A percentile compares a stretch with the other conserved stretches of the same genome.
Evolutionary conservation across 139 green algal species (phyloP).

Genomic region (Zygnema cylindricum): DNA sequence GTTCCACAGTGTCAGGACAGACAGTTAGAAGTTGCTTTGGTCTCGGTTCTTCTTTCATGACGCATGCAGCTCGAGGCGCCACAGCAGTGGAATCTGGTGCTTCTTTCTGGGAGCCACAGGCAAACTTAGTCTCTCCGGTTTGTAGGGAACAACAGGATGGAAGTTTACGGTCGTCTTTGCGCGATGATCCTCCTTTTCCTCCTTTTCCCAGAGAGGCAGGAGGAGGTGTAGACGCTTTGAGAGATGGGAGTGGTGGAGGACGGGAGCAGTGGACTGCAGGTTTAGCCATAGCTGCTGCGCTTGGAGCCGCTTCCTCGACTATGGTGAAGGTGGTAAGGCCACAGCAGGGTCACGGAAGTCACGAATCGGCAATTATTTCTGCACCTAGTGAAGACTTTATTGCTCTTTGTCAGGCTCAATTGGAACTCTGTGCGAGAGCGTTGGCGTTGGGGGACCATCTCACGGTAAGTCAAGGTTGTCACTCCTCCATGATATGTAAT

Average conservation of each 20-base stretch:
- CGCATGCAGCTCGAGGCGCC: not conserved
- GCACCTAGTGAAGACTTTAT: conserved; percentile 33
- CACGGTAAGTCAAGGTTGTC: not conserved
- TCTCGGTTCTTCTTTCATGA: not conserved
- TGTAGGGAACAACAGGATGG: not conserved
- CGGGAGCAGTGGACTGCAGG: not conserved
- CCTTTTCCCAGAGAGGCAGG: not conserved
- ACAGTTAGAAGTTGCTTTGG: not conserved
- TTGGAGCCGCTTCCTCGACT: conserved; percentile 2
- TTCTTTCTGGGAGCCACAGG: not conserved
- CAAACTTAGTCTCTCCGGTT: not conserved
- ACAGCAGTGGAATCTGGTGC: not conserved
- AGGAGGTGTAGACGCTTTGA: not conserved
- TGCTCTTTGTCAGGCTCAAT: conserved; percentile 21
- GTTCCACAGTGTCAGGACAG: no score
- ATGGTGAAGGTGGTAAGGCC: conserved; percentile 12
- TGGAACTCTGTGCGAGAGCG: not conserved
- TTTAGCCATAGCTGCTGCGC: conserved; percentile 25
- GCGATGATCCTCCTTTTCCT: no score
- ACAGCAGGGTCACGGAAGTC: not conserved
- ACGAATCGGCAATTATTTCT: not conserved
- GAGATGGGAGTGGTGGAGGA: not conserved
- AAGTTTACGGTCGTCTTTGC: no score
- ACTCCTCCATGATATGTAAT: not conserved
- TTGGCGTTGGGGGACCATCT: not conserved